A percentile compares a stretch with the other conserved stretches of the same genome.
These are phyloP conservation scores for Podospora conica DNA, from an alignment of 495 filamentous ascomycete genomes.

Conservation along the genomic window DNA sequence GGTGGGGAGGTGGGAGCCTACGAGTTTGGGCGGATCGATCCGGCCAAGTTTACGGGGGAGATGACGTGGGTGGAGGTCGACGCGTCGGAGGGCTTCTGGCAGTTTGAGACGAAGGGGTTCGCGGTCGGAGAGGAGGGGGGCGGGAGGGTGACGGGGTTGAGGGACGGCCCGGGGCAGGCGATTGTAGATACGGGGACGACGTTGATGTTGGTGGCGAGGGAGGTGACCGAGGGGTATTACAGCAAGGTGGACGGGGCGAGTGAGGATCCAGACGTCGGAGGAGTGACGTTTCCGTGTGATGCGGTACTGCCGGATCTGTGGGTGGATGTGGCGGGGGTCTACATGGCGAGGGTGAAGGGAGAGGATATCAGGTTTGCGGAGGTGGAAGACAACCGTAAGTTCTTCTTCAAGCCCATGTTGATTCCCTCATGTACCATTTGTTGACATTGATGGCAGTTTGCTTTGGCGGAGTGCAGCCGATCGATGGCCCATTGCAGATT, in stretches of 20 bases:
- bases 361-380: constrained; percentile 58
- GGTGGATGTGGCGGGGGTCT: constrained; percentile 55
- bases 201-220: constrained; percentile 60
- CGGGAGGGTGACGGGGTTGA: constrained; percentile 24
- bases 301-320: constrained; percentile 56
- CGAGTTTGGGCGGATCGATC: constrained; percentile 70
- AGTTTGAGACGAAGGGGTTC: constrained; percentile 56
- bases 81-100: constrained; percentile 64
- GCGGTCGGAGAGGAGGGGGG: constrained; percentile 41
- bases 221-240: constrained; percentile 59
- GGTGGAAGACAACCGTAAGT: constrained; percentile 44
- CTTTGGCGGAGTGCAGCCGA: constrained; percentile 67
- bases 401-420: not conserved
- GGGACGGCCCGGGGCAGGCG: constrained; percentile 38
- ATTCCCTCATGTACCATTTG: too few relatives aligned
- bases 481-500: constrained; percentile 55
- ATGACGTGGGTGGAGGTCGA: constrained; percentile 62
- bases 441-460: constrained; percentile 44
- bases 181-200: constrained; percentile 73
- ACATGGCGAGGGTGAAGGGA: constrained; percentile 60
- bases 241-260: constrained; percentile 50
- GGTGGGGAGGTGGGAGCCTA: constrained; percentile 56
- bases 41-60: constrained; percentile 54
- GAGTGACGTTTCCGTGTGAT: constrained; percentile 62
- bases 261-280: constrained; percentile 44